Percentiles rank a stretch among this genome's conserved stretches.
phyloP scores from a whole-genome alignment of 495 filamentous ascomycete species.

The Daldinia vernicosa region DNA sequence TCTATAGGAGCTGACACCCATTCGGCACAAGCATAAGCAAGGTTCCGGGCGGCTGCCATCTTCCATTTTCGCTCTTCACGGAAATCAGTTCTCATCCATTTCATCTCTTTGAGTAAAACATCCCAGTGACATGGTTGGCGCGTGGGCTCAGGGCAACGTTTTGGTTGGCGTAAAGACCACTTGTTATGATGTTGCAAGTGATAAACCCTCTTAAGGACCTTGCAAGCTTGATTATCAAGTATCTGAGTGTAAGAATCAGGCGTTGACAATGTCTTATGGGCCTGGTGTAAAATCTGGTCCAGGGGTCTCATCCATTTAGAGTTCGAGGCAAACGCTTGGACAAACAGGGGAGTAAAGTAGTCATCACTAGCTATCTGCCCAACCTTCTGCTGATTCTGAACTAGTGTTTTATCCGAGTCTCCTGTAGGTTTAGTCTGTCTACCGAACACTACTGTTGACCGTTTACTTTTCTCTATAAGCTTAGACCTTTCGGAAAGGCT shows the following conservation, averaged over 20 bases:
- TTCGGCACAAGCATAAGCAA: constrained; percentile 82
- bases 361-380: constrained; percentile 63
- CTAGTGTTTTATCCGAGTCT: constrained; percentile 43
- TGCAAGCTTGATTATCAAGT: constrained; percentile 83
- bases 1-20: constrained; percentile 72
- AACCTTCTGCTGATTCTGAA: constrained; percentile 47
- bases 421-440: constrained; percentile 57
- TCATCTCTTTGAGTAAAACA: constrained; percentile 86
- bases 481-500: constrained; percentile 65
- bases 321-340: constrained; percentile 70
- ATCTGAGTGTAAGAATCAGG: constrained; percentile 77
- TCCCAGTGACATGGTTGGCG: constrained; percentile 82
- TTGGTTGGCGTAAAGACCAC: constrained; percentile 89
- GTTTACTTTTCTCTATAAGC: constrained; percentile 69
- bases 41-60: constrained; percentile 75
- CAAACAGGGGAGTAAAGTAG: constrained; percentile 84
- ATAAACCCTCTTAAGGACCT: constrained; percentile 83
- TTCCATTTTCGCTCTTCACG: constrained; percentile 95
- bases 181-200: constrained; percentile 85
- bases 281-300: constrained; percentile 72
- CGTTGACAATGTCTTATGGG: constrained; percentile 84
- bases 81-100: constrained; percentile 97
- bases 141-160: constrained; percentile 78
- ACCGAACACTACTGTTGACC: constrained; percentile 84
- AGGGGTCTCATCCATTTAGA: constrained; percentile 68